Conservation (phyloP, 2,329 filamentous ascomycete genomes). For the Apiospora sp. region DNA sequence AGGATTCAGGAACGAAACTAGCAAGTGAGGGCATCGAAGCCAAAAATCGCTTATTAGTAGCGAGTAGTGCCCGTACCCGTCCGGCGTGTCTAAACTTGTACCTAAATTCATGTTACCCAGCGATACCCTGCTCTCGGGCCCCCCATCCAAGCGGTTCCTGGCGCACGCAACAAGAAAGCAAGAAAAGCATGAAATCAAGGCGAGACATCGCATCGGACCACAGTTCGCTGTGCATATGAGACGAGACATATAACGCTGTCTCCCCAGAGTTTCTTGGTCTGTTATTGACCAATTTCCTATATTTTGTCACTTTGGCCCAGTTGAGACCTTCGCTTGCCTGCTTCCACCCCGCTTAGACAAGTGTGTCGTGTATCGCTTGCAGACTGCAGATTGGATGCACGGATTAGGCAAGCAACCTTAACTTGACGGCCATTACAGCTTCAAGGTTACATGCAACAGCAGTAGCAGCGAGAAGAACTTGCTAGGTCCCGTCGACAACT, state of each 20-base stretch:
- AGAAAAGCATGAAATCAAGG: conserved; percentile 19
- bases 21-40: neutral
- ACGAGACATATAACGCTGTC: conserved; percentile 23
- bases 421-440: neutral
- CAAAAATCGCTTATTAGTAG: neutral
- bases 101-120: too few species aligned
- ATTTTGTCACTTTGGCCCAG: neutral
- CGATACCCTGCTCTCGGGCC: conserved; percentile 16
- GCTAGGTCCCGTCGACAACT: neutral
- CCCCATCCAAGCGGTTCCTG: conserved; percentile 22
- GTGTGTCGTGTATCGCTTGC: neutral
- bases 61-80: neutral
- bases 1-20: neutral
- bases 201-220: conserved; percentile 5
- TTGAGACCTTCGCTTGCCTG: neutral
- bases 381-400: neutral
- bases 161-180: conserved; percentile 6
- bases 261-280: neutral
- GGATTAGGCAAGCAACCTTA: conserved; percentile 4
- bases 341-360: neutral
- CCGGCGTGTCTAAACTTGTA: neutral
- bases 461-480: neutral
- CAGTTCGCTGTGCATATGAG: conserved; percentile 16
- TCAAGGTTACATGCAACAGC: neutral
- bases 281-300: conserved; percentile 4